Evolutionary conservation across 148 eudicot genomes (phyloP).

Genomic region (Drosera capensis): DNA sequence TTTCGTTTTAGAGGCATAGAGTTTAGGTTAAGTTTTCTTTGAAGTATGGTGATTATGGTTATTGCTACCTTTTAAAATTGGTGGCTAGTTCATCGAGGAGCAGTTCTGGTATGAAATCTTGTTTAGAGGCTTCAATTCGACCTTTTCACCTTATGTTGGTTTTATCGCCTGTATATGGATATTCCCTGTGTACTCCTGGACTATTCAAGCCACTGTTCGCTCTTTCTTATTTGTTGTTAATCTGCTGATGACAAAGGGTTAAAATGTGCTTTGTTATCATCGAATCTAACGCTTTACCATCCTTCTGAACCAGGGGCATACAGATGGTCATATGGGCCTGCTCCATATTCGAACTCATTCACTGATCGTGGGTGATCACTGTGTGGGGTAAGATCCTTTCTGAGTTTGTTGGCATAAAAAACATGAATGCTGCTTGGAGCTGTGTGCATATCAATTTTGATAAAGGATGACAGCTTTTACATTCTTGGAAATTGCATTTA

Average conservation of each 20-base stretch:
- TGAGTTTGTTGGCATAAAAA: background rate
- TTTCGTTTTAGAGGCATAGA: too few relatives aligned
- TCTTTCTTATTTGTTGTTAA: background rate
- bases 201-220: too few relatives aligned
- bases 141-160: too few relatives aligned
- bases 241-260: background rate
- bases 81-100: too few relatives aligned
- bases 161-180: too few relatives aligned
- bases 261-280: background rate
- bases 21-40: background rate
- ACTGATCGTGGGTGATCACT: constrained; percentile 88
- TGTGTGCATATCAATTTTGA: background rate
- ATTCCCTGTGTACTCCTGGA: too few relatives aligned
- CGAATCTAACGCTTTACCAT: constrained; percentile 5
- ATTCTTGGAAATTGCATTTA: too few relatives aligned
- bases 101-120: too few relatives aligned
- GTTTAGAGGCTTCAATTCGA: too few relatives aligned
- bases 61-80: too few relatives aligned
- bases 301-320: constrained; percentile 61
- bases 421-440: too few relatives aligned
- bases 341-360: constrained; percentile 64
- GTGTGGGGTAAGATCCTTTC: constrained; percentile 67
- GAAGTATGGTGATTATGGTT: background rate
- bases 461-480: too few relatives aligned
- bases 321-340: constrained; percentile 88